Conservation (phyloP, 768 basidiomycete species). For the Strobilomyces dryophilus region DNA sequence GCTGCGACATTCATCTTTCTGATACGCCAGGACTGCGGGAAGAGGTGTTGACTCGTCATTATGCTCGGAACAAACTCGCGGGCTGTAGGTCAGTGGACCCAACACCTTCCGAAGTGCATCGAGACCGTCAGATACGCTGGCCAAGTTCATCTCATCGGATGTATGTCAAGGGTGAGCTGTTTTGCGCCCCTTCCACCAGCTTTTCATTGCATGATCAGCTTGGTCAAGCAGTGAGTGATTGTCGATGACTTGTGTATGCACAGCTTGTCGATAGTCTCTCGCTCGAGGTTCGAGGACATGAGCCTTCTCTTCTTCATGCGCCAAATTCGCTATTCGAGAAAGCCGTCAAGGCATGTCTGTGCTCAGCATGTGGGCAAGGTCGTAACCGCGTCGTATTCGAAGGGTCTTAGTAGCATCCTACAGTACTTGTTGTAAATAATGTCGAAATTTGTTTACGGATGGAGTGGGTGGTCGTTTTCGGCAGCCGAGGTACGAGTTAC, state of each 20-base stretch:
- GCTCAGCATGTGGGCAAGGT: constrained; percentile 45
- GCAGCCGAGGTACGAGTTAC: background rate
- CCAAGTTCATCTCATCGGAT: constrained; percentile 47
- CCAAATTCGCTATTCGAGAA: constrained; percentile 49
- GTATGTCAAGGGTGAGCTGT: constrained; percentile 38
- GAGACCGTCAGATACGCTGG: constrained; percentile 40
- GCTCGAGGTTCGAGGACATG: constrained; percentile 48
- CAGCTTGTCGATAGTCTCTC: background rate
- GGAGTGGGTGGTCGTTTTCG: background rate
- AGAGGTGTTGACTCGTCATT: constrained; percentile 25
- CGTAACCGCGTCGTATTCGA: too few relatives aligned
- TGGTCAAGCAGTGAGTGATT: constrained; percentile 50
- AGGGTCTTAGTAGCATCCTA: too few relatives aligned
- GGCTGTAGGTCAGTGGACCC: constrained; percentile 47
- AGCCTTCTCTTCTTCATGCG: constrained; percentile 43
- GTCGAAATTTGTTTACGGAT: too few relatives aligned
- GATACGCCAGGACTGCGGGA: constrained; percentile 24
- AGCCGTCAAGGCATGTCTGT: constrained; percentile 18
- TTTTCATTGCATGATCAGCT: constrained; percentile 34
- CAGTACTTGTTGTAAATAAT: too few relatives aligned
- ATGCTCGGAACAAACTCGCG: background rate
- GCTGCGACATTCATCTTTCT: background rate
- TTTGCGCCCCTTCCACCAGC: too few relatives aligned
- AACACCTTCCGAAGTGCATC: constrained; percentile 47
- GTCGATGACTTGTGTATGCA: background rate